Evolutionary conservation across 1,284 basidiomycete species (phyloP), one percentile per base, ranked within the genome.

Genomic region (Ganoderma lucidum): DNA sequence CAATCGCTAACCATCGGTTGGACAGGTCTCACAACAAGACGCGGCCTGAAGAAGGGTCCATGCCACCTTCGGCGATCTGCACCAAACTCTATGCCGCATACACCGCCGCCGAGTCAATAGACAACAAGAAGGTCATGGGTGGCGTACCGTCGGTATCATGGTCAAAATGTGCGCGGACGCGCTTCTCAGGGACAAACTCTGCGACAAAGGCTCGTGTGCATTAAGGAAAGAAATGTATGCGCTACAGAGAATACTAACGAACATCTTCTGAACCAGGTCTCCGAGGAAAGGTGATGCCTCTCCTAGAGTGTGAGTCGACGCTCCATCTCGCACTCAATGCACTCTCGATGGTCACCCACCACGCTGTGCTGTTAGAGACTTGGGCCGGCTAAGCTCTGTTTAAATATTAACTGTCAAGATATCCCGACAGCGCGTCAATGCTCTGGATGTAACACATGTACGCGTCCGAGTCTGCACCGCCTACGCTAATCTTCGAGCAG

Each of bases 21-120:
- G 28, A 17, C 56, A 90, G 89, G 90, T 74, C 78, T 90, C 35
- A 81, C 81, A 2, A 85, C 80, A 19, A 81, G 87, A 44, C 84
- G 82, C 75, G 88, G 88, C 3, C 77, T 91, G 68, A 90, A 88
- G 78, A 87, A 59, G n/a, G 56, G 85, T 89, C 1, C 87, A 90
- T 74, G 79, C 80, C 32, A 83, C 86, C 66, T 89, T 90, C 73
- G 83, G 84, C 56, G 76, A 83, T 89, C 51, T 86, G 84, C 71
- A 71, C 73, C 8, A 83, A 81, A 19, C 80, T 90, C 35, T 84
- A 89, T 23, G 56, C 53, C 9, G 65, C 73, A 12, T 77, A 75
- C 53, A 60, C 61, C 14, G 69, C 70, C 17, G 69, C 63, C 10
- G 19, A 17, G 42, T 67, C 68, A 35, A 5, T 28, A 2, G 68